Evolutionary conservation across 2,329 filamentous ascomycete species (phyloP).

Genomic region (Grosmannia clavigera): DNA sequence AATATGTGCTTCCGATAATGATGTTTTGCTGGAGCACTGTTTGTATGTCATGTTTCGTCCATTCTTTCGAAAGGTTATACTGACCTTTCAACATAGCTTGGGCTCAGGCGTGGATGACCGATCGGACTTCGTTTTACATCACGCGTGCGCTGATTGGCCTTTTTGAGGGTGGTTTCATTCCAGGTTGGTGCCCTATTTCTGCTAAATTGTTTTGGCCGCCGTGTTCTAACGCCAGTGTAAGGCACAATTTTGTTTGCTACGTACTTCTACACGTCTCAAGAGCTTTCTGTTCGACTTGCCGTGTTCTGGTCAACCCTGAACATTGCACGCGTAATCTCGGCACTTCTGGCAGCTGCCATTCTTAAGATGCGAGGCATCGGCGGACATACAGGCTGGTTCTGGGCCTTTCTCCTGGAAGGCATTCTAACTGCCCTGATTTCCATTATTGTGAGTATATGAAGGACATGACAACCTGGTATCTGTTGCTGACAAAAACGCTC

Average conservation of each 20-base stretch:
- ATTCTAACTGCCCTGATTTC: slow-evolving; percentile 30
- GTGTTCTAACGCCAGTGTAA: not conserved
- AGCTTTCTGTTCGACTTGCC: slow-evolving; percentile 53
- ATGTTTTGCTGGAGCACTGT: slow-evolving; percentile 39
- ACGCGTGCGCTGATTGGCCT: slow-evolving; percentile 34
- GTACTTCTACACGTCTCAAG: slow-evolving; percentile 60
- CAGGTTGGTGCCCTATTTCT: slow-evolving; percentile 22
- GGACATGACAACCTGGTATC: not conserved
- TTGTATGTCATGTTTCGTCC: slow-evolving; percentile 16
- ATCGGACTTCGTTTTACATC: slow-evolving; percentile 33
- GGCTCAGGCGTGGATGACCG: slow-evolving; percentile 39
- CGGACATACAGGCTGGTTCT: slow-evolving; percentile 42
- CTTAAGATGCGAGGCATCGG: slow-evolving; percentile 36
- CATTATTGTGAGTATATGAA: slow-evolving; percentile 27
- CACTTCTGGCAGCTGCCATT: slow-evolving; percentile 31
- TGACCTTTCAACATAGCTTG: slow-evolving; percentile 21
- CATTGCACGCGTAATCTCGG: slow-evolving; percentile 31
- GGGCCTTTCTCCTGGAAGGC: slow-evolving; percentile 33
- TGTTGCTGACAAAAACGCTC: not conserved
- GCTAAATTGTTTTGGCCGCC: not conserved
- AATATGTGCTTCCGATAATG: slow-evolving; percentile 39
- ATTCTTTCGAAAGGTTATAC: slow-evolving; percentile 12
- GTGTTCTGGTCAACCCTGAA: slow-evolving; percentile 52
- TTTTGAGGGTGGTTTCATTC: slow-evolving; percentile 35
- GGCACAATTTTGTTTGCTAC: slow-evolving; percentile 49